Evolutionary conservation across 73 alveolate genomes (phyloP), one percentile per base, ranked within the genome.

Genomic region (Stentor coeruleus): DNA sequence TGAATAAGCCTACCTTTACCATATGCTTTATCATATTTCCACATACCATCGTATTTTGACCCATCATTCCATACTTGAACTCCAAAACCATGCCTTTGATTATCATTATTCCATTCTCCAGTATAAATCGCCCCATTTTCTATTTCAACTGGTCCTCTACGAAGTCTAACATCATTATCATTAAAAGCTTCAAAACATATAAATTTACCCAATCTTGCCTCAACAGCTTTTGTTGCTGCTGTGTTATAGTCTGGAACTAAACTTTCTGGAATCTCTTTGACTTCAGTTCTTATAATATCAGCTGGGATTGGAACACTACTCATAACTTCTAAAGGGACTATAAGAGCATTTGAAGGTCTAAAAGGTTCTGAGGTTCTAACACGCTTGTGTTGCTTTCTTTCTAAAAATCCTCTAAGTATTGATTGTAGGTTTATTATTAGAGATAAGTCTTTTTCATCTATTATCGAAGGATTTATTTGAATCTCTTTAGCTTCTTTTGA

Each of bases 1-100:
- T 86, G 91, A 30, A 83, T 31, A 20, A 84, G 58, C 85, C 85
- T 38, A 20, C 90, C 90, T 28, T 77, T 49, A n/a, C 90, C 90
- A 20, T 82, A 74, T 3, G 82, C 90, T 49, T 81, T 75, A 42
- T 84, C 83, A 2, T 28, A 15, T 26, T 42, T 60, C 90, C 90
- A 84, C 38, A 77, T 35, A 28, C 90, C 90, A 41, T 84, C 88
- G 77, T 57, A 84, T 57, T 35, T 73, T 40, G 76, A 73, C 15
- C 83, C 88, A 35, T 75, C 82, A 14, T 66, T 31, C 36, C 81
- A 66, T 6, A 31, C 81, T 40, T 28, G 81, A 40, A 6, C 6
- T 6, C 81, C 36, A 20, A 66, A 66, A 40, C 74, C 81, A 20
- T 31, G 36, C 59, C 74, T 6, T 11, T 20, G 81, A 20, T 66